Conservation (phyloP, 345 rosid species). For the Erysimum cheiranthoides region DNA sequence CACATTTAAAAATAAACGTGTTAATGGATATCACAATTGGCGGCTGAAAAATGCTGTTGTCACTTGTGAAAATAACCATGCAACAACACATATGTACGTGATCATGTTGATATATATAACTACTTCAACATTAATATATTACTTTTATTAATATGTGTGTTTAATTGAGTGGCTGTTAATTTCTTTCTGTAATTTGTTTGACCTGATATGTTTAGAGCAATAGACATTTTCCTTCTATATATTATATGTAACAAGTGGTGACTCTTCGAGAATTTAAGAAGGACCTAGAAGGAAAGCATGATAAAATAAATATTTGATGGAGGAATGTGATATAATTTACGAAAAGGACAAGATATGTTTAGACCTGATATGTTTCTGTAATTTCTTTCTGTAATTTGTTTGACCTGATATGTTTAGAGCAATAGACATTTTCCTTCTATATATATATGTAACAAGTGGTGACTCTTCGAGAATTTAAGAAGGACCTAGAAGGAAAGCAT, state of each 20-base stretch:
- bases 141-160: conserved; percentile 7
- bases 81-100: conserved; percentile 43
- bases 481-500: conserved; percentile 41
- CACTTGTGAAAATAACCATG: conserved; percentile 46
- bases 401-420: too few relatives aligned
- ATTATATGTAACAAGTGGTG: conserved; percentile 33
- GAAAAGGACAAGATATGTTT: conserved; percentile 46
- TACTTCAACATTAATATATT: conserved; percentile 25
- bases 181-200: conserved; percentile 23
- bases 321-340: conserved; percentile 31
- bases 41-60: conserved; percentile 38
- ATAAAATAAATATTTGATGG: conserved; percentile 26
- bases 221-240: not conserved
- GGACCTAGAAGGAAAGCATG: conserved; percentile 42
- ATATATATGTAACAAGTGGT: conserved; percentile 34
- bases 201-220: conserved; percentile 20
- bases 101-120: conserved; percentile 40
- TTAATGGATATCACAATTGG: conserved; percentile 36
- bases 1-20: conserved; percentile 25
- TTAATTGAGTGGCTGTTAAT: conserved; percentile 27
- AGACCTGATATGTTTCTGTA: too few relatives aligned
- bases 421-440: too few relatives aligned
- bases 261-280: conserved; percentile 35
- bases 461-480: conserved; percentile 35
- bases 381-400: too few relatives aligned